A percentile compares a stretch with the other conserved stretches of the same genome.
Conservation (phyloP, 441 rosid species). For the Gossypium davidsonii region DNA sequence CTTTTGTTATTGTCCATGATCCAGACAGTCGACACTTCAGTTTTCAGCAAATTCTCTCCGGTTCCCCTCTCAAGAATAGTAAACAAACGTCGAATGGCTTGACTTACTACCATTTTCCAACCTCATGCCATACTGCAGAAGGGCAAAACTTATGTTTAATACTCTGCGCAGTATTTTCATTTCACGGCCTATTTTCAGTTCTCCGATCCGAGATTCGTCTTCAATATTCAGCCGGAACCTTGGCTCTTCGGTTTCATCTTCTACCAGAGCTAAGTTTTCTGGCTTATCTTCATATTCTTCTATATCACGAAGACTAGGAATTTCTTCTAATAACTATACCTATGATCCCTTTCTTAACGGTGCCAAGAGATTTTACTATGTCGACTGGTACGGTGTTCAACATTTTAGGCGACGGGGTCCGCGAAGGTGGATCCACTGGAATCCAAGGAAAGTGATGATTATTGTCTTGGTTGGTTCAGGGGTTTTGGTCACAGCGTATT, state of each 20-base stretch:
- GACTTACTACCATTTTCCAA: background rate
- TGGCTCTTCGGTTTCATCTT: conserved; percentile 24
- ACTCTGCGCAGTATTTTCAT: conserved; percentile 36
- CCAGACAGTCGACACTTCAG: too few species aligned
- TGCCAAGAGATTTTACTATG: conserved; percentile 57
- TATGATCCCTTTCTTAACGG: conserved; percentile 25
- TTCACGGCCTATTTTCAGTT: conserved; percentile 26
- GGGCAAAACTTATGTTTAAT: conserved; percentile 40
- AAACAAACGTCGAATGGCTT: background rate
- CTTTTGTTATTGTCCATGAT: too few species aligned
- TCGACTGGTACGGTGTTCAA: conserved; percentile 50
- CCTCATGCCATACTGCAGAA: conserved; percentile 35
- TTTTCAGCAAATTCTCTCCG: background rate
- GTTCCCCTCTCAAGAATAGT: background rate
- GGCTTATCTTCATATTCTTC: conserved; percentile 32
- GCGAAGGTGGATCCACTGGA: conserved; percentile 43
- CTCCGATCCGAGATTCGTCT: conserved; percentile 26
- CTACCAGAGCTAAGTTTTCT: conserved; percentile 31
- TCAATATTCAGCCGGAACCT: conserved; percentile 22
- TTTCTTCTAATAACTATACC: conserved; percentile 19
- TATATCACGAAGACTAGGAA: conserved; percentile 28
- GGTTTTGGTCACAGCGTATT: conserved; percentile 43
- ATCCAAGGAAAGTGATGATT: conserved; percentile 43
- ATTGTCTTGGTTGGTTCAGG: conserved; percentile 64
- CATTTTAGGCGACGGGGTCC: conserved; percentile 79